phyloP scores from a whole-genome alignment of 495 filamentous ascomycete genomes.

The Podospora didyma region DNA sequence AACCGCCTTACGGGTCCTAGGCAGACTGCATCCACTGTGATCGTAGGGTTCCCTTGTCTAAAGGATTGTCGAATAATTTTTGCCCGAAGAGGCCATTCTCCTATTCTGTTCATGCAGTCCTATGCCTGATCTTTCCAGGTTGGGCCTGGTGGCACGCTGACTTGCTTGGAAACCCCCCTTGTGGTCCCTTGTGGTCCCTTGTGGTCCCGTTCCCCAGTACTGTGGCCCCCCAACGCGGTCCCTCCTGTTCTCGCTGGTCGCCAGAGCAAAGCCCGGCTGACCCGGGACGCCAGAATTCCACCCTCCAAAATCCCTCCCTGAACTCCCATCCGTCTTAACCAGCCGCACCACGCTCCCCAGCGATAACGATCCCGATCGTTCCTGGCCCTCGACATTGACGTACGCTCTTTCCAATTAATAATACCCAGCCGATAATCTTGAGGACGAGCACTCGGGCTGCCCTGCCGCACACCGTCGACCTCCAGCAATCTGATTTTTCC shows the following conservation, averaged over 20 bases:
- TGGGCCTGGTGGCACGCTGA: no score
- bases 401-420: background rate
- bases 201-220: no score
- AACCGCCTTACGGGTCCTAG: no score
- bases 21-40: no score
- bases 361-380: background rate
- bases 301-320: constrained; percentile 20
- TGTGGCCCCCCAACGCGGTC: background rate
- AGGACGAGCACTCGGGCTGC: background rate
- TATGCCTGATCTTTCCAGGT: no score
- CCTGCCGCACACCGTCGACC: background rate
- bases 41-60: no score
- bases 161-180: no score
- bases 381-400: background rate
- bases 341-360: background rate
- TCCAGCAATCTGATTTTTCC: background rate
- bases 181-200: no score
- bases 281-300: constrained; percentile 1
- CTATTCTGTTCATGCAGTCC: no score
- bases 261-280: constrained; percentile 4
- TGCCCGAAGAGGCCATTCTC: no score
- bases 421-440: background rate
- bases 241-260: background rate
- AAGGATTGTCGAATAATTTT: no score
- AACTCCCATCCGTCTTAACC: background rate